Conservation (phyloP, 345 rosid genomes). For the Euphorbia pulcherrima region DNA sequence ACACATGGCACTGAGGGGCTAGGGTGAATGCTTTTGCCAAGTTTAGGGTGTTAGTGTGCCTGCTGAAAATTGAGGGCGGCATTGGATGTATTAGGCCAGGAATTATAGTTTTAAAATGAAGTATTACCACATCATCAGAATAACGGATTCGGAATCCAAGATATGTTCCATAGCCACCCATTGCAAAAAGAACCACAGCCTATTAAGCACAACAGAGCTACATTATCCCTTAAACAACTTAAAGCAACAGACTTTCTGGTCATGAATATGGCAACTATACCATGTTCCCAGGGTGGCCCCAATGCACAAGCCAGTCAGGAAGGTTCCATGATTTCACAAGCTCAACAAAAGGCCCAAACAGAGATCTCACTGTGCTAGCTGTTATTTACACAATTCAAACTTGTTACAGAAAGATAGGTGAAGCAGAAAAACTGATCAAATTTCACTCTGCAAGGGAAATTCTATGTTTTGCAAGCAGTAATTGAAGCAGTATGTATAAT, state of each 20-base stretch:
- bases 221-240: neutral
- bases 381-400: conserved; percentile 22
- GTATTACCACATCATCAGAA: conserved; percentile 70
- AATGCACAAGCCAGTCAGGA: conserved; percentile 89
- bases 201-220: conserved; percentile 20
- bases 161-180: conserved; percentile 95
- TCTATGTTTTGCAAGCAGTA: neutral
- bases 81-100: no score
- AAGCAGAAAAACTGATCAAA: neutral
- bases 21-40: no score
- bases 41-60: no score
- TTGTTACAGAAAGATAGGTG: neutral
- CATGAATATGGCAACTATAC: conserved; percentile 21
- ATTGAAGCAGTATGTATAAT: neutral
- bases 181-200: conserved; percentile 96
- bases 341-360: conserved; percentile 72
- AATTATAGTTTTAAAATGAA: neutral
- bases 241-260: neutral
- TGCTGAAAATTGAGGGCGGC: no score
- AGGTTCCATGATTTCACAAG: conserved; percentile 67
- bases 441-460: neutral
- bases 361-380: conserved; percentile 70
- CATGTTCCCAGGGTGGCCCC: conserved; percentile 97
- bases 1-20: no score
- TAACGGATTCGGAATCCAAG: conserved; percentile 74